phyloP scores from a whole-genome alignment of 1,284 basidiomycete genomes.

The Schizophyllum commune region DNA sequence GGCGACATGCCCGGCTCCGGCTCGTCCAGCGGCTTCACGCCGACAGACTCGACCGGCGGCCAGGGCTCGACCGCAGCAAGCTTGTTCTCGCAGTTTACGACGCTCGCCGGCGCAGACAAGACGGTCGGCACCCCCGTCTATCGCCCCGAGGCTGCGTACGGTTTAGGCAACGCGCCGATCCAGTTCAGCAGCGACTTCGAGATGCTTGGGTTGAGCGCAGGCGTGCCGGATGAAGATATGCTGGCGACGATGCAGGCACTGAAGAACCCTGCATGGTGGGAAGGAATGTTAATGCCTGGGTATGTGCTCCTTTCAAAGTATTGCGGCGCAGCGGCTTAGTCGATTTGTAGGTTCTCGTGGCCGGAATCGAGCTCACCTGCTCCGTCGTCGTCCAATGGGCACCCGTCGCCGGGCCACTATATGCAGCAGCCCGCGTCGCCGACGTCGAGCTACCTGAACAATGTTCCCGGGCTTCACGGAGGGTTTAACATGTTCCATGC shows the following conservation, averaged over 20 bases:
- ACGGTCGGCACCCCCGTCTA: slow-evolving; percentile 17
- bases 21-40: slow-evolving; percentile 11
- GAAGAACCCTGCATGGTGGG: slow-evolving; percentile 65
- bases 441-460: slow-evolving; percentile 8
- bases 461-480: neutral
- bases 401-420: slow-evolving; percentile 21
- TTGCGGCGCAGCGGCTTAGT: no score
- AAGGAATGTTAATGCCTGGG: slow-evolving; percentile 79
- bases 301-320: no score
- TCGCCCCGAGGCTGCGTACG: slow-evolving; percentile 38
- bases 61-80: slow-evolving; percentile 8
- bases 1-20: slow-evolving; percentile 1
- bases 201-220: slow-evolving; percentile 20
- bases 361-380: slow-evolving; percentile 13
- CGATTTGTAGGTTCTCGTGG: slow-evolving; percentile 23
- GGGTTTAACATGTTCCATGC: slow-evolving; percentile 14
- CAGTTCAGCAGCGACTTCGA: slow-evolving; percentile 35
- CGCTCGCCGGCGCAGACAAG: neutral
- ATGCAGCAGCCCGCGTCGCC: slow-evolving; percentile 7
- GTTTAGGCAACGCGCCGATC: slow-evolving; percentile 26
- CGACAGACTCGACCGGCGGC: slow-evolving; percentile 9
- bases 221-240: slow-evolving; percentile 46
- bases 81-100: slow-evolving; percentile 3
- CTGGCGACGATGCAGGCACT: slow-evolving; percentile 67
- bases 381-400: slow-evolving; percentile 26